A percentile compares a stretch with the other conserved stretches of the same genome.
phyloP scores from a whole-genome alignment of 768 basidiomycete species.

The Guyanaporus albipodus region DNA sequence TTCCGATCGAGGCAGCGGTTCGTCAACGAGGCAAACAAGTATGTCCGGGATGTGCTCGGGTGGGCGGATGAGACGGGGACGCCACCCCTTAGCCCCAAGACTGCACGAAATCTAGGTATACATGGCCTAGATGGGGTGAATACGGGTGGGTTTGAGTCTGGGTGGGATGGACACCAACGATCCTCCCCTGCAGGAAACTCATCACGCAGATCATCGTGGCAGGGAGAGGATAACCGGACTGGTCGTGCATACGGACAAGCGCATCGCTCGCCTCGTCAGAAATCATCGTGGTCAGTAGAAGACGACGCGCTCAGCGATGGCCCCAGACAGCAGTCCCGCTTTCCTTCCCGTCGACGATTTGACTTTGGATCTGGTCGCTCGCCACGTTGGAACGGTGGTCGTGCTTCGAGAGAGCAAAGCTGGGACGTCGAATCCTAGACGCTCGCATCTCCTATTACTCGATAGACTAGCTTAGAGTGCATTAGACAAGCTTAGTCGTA shows the following conservation, averaged over 20 bases:
- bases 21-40: slow-evolving; percentile 39
- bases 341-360: slow-evolving; percentile 2
- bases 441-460: not conserved
- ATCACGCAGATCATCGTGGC: slow-evolving; percentile 11
- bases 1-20: slow-evolving; percentile 38
- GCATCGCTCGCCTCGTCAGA: slow-evolving; percentile 4
- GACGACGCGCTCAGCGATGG: not conserved
- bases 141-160: not conserved
- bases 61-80: slow-evolving; percentile 31
- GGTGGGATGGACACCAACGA: not conserved
- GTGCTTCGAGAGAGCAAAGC: slow-evolving; percentile 4
- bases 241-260: not conserved
- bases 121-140: slow-evolving; percentile 34
- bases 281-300: not conserved
- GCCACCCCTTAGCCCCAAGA: slow-evolving; percentile 40
- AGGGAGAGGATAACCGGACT: not conserved
- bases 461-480: slow-evolving; percentile 2
- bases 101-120: slow-evolving; percentile 51
- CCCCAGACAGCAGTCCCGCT: not conserved
- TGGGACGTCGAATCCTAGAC: slow-evolving; percentile 2
- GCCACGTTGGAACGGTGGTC: slow-evolving; percentile 1
- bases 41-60: slow-evolving; percentile 35
- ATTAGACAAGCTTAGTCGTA: not conserved
- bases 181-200: slow-evolving; percentile 5
- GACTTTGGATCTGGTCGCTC: slow-evolving; percentile 4